Base-by-base conservation (phyloP, 345 rosid species). In the Bruguiera sexangula region DNA sequence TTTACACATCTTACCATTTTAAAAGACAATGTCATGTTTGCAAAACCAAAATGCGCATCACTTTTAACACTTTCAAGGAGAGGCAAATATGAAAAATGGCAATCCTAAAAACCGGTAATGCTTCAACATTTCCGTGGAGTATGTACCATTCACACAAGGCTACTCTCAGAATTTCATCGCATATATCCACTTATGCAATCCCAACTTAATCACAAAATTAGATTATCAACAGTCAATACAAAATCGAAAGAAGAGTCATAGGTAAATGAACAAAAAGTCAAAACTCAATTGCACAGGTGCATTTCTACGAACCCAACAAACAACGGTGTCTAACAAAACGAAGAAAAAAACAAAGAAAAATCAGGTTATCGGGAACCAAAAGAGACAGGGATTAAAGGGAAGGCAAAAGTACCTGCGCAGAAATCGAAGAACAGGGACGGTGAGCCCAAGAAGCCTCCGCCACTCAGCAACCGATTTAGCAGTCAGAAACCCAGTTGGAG, bases 381-480 rank as follows among this genome's bases (percentile, higher is more conserved):
- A 31, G 16, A 27, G 8, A 37, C 5, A 21, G 5, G 15, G 16
- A 39, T 39, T 39, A 3, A 39, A 39, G 46, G 15, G 19, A 54
- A n/a, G 13, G 24, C 13, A 22, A 34, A 34, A 63, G 63, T 46
- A 83, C 87, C 99, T 86, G 86, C 99, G 92, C 63, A 92, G 59
- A 76, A 95, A 92, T 63, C 98, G 97, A 50, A 92, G 87, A 75
- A 90, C 97, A 46, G 94, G 99, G 53, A 96, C 82, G 69, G 98
- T 90, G 82, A 96, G 97, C 34, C 98, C 98, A 52, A 92, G 94
- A 69, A 89, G 89, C 73, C 87, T 92, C 68, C 92, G 97, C 98
- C 99, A 90, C 22, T 92, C 98, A 19, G 89, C 75, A 60, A 95
- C 82, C 62, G 98, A 88, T 78, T 87, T 90, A 4, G 98, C 90